A percentile compares a stretch with the other conserved stretches of the same genome.
These are phyloP conservation scores for Trichaptum fuscoviolaceum DNA, from an alignment of 768 basidiomycete genomes.

Conservation along the genomic window DNA sequence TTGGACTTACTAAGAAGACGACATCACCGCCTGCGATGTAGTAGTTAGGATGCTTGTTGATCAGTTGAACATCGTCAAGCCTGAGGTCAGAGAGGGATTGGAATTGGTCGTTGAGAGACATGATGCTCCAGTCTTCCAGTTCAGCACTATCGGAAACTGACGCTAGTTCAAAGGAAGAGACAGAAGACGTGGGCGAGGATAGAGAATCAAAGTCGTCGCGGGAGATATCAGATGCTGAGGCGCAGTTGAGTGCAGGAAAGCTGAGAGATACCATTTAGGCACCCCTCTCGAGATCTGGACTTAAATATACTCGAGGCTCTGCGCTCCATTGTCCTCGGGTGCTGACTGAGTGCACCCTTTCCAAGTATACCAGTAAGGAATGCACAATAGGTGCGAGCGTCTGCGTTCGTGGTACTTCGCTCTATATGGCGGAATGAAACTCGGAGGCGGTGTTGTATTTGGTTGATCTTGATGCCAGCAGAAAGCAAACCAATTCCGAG, in stretches of 20 bases:
- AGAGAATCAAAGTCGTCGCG: neutral
- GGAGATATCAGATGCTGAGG: neutral
- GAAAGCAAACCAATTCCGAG: neutral
- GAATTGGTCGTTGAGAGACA: neutral
- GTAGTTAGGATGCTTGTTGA: conserved; percentile 31
- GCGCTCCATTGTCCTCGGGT: neutral
- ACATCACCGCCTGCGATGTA: conserved; percentile 53
- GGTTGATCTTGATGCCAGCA: neutral
- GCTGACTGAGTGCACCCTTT: neutral
- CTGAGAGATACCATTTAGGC: neutral
- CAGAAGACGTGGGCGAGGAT: neutral
- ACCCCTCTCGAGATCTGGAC: neutral
- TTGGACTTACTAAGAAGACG: conserved; percentile 37
- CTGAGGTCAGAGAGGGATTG: neutral
- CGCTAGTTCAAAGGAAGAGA: neutral
- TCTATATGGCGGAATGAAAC: neutral
- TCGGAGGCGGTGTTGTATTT: neutral
- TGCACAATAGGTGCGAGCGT: neutral
- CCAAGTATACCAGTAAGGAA: neutral
- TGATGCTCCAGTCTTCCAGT: neutral
- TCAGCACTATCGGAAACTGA: neutral
- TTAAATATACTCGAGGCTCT: neutral
- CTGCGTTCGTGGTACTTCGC: neutral
- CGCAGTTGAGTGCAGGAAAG: neutral
- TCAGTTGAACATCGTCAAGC: neutral